Evolutionary conservation across 2,329 filamentous ascomycete genomes (phyloP).

Genomic region (Paraconiothyrium brasiliense): DNA sequence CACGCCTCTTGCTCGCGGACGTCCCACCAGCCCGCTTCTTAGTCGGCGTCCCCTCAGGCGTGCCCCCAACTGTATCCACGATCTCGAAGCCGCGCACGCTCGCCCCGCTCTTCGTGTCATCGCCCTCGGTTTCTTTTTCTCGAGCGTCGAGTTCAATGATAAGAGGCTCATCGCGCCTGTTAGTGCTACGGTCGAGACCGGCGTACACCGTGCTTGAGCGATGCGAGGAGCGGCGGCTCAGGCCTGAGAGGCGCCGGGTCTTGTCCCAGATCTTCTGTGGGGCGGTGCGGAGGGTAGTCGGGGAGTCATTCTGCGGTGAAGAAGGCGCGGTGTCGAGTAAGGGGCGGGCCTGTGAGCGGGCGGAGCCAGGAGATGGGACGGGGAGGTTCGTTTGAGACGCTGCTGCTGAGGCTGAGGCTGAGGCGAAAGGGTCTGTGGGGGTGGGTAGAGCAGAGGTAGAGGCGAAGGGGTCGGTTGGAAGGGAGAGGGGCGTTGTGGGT

Average conservation of each 20-base stretch:
- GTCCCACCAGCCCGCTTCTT: neutral
- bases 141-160: conserved; percentile 28
- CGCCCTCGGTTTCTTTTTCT: conserved; percentile 4
- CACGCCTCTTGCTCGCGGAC: neutral
- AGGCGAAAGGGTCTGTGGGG: conserved; percentile 35
- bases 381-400: conserved; percentile 6
- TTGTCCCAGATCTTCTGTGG: conserved; percentile 34
- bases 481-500: conserved; percentile 19
- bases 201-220: conserved; percentile 23
- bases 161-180: conserved; percentile 15
- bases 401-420: conserved; percentile 22
- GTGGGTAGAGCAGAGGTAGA: conserved; percentile 21
- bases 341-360: conserved; percentile 11
- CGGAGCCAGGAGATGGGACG: conserved; percentile 17
- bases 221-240: conserved; percentile 14
- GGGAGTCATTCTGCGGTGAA: conserved; percentile 24
- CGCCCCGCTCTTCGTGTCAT: conserved; percentile 6
- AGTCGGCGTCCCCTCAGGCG: neutral
- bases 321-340: conserved; percentile 17
- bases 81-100: conserved; percentile 28
- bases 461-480: conserved; percentile 19
- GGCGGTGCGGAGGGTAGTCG: conserved; percentile 27
- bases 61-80: conserved; percentile 30
- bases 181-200: conserved; percentile 16
- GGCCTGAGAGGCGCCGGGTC: conserved; percentile 21